Evolutionary conservation across 2,329 filamentous ascomycete species (phyloP).

Genomic region (Trichoderma breve): DNA sequence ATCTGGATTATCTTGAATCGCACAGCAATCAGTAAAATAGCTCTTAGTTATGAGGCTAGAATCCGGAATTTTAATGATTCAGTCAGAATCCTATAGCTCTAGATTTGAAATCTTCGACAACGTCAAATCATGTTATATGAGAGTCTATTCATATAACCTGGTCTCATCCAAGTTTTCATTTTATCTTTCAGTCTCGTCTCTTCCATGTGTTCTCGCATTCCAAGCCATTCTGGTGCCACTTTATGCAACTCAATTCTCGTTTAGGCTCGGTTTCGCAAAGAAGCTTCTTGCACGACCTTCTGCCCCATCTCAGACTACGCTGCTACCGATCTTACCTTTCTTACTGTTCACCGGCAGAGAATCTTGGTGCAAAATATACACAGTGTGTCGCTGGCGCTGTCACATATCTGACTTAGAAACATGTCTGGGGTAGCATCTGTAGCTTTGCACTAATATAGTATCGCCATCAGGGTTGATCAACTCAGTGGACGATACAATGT

Average conservation of each 20-base stretch:
- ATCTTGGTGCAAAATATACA: neutral
- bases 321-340: neutral
- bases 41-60: neutral
- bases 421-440: too few relatives aligned
- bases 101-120: neutral
- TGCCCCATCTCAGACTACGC: too few relatives aligned
- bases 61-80: accelerated
- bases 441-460: too few relatives aligned
- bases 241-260: neutral
- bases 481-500: too few relatives aligned
- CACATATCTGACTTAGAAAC: too few relatives aligned
- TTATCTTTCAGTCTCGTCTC: neutral
- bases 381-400: too few relatives aligned
- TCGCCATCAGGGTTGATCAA: too few relatives aligned
- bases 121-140: too few relatives aligned
- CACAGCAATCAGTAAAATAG: neutral
- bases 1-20: neutral
- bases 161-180: neutral
- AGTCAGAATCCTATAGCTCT: neutral
- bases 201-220: neutral
- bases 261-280: neutral
- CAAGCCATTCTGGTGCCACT: neutral
- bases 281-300: neutral
- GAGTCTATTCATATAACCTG: neutral
- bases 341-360: neutral